Evolutionary conservation across 2,329 filamentous ascomycete species (phyloP).

Genomic region (Calonectria montana): DNA sequence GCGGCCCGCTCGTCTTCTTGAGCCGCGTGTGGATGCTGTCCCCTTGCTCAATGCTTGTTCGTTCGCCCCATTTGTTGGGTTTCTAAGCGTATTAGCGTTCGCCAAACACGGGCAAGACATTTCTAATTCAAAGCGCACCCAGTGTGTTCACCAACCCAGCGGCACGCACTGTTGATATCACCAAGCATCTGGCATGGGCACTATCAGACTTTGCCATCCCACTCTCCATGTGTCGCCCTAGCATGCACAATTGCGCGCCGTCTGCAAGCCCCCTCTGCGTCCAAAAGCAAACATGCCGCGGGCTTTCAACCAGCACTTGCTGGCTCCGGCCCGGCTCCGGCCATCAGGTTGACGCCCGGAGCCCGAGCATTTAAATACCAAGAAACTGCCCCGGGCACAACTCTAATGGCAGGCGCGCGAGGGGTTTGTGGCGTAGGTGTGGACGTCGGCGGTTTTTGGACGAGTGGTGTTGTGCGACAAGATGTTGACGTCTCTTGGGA

Average conservation of each 20-base stretch:
- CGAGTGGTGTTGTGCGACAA: constrained; percentile 11
- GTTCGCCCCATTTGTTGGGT: constrained; percentile 19
- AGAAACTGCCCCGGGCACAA: constrained; percentile 15
- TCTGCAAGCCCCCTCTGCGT: constrained; percentile 14
- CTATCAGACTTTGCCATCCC: constrained; percentile 3
- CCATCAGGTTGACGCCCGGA: background rate
- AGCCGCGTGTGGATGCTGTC: constrained; percentile 30
- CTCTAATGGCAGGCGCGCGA: constrained; percentile 9
- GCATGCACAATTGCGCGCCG: constrained; percentile 1
- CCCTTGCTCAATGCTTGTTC: constrained; percentile 20
- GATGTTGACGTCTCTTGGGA: no score
- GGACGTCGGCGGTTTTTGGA: constrained; percentile 15
- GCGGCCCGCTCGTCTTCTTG: constrained; percentile 30
- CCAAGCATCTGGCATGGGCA: background rate
- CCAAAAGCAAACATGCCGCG: constrained; percentile 14
- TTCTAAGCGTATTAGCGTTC: constrained; percentile 7
- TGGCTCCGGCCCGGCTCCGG: constrained; percentile 31
- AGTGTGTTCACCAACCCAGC: background rate
- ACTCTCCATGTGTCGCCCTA: constrained; percentile 11
- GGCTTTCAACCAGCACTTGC: background rate
- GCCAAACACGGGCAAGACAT: constrained; percentile 17
- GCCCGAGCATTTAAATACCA: background rate
- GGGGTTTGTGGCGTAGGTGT: constrained; percentile 23
- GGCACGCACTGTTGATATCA: constrained; percentile 15
- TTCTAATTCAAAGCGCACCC: constrained; percentile 18